Evolutionary conservation across 208 protist genomes (phyloP).

Genomic region (Acanthamoeba sp.): DNA sequence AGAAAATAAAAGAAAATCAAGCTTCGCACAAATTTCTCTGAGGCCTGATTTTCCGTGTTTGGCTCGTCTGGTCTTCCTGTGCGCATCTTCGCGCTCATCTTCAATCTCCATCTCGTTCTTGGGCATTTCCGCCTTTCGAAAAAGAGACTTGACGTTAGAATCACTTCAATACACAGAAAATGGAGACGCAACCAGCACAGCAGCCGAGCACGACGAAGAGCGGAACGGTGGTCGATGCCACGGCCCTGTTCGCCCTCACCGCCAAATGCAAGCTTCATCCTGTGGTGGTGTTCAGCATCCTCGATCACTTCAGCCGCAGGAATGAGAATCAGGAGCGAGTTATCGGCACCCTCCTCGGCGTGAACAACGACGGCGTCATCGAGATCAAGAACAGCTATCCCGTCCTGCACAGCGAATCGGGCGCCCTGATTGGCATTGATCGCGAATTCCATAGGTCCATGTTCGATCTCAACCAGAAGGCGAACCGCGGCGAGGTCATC

Average conservation of each 20-base stretch:
- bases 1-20: neutral
- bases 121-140: neutral
- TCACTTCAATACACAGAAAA: neutral
- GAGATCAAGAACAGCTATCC: constrained; percentile 88
- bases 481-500: constrained; percentile 85
- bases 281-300: constrained; percentile 88
- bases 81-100: neutral
- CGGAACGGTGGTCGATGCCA: constrained; percentile 91
- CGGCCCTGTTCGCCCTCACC: constrained; percentile 93
- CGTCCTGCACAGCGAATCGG: constrained; percentile 84
- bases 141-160: neutral
- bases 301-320: constrained; percentile 87
- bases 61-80: neutral
- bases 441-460: constrained; percentile 88
- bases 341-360: constrained; percentile 88
- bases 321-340: constrained; percentile 83
- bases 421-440: constrained; percentile 80
- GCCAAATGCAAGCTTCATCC: constrained; percentile 90
- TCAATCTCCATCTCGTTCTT: constrained; percentile 1
- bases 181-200: constrained; percentile 8
- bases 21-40: neutral
- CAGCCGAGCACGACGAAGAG: constrained; percentile 94
- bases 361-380: constrained; percentile 84
- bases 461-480: constrained; percentile 87
- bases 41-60: neutral